Base-by-base conservation (phyloP, 352 stramenopile genomes). In the Sclerospora graminicola region DNA sequence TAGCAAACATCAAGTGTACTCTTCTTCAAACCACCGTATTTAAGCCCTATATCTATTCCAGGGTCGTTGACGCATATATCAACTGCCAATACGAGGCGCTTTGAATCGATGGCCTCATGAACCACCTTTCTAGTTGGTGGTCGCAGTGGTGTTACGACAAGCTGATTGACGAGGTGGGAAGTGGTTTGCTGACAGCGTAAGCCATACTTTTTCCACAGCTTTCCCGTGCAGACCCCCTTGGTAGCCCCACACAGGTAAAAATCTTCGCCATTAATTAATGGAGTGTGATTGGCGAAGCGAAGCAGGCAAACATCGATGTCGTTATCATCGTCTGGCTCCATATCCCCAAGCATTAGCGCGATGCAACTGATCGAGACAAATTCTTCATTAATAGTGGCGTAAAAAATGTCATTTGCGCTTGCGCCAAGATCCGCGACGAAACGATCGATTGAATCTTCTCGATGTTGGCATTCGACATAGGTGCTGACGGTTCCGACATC, bases 201-300 rank as follows among this genome's bases (percentile, higher is more conserved):
- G 2, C 73, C 73, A 39, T 73, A 63, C 19, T 69, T 82, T 37
- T 69, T 83, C 76, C 76, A 88, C 0, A 60, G 27, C 15, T 64
- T 66, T 21, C 35, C 67, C 4, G 47, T 60, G 18, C 40, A 34
- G 1, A 84, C 24, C 0, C 66, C 71, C 13, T 66, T 68, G 0
- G 60, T 69, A 11, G 83, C 69, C 0, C 69, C 64, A 34, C 76
- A 87, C 6, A 72, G 38, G 45, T 61, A 69, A 4, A 88, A 57
- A 31, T 85, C 73, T 7, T 83, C 71, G 2, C 50, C 39, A 30
- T 68, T 81, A 38, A 89, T 33, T 10, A 91, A 41, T 5, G 79
- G 79, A 0, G 79, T 56, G 47, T 91, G 76, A 20, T 91, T 91
- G 27, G 64, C 71, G 26, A 76, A 91, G 8, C 79, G 76, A 14